Percentiles rank a stretch among this genome's conserved stretches.
These are phyloP conservation scores for Penicillium samsonianum DNA, from an alignment of 495 filamentous ascomycete genomes.

Conservation along the genomic window DNA sequence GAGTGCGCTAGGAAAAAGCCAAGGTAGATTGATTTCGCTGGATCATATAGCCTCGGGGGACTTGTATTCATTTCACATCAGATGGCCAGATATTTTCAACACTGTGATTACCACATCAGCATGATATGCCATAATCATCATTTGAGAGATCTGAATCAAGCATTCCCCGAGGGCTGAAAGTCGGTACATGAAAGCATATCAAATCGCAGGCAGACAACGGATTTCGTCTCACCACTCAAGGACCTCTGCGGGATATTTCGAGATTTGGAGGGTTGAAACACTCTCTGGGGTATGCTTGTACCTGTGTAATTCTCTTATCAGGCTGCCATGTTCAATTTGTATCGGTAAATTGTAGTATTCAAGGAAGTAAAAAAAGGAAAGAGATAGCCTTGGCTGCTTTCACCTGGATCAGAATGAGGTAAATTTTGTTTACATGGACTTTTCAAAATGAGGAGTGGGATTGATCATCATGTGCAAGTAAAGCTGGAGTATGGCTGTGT, in stretches of 20 bases:
- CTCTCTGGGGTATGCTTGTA: background rate
- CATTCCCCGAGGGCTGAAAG: background rate
- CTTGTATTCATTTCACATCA: background rate
- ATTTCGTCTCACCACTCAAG: background rate
- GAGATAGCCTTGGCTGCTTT: background rate
- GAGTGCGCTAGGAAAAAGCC: background rate
- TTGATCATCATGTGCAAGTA: constrained; percentile 1
- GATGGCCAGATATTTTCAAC: constrained; percentile 4
- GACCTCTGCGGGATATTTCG: background rate
- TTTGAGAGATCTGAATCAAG: background rate
- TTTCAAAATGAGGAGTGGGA: too few relatives aligned
- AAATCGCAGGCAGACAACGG: too few relatives aligned
- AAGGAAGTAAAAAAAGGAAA: background rate
- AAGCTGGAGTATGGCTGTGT: background rate
- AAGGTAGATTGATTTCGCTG: background rate
- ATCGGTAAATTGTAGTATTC: background rate
- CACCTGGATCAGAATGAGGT: background rate
- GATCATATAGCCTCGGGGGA: background rate
- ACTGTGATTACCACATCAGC: background rate
- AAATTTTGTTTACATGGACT: background rate
- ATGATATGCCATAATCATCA: background rate
- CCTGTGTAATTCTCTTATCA: background rate
- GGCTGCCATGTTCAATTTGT: background rate
- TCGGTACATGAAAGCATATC: background rate
- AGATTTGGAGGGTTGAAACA: background rate